phyloP scores from a whole-genome alignment of 495 filamentous ascomycete species.

The Penicillium antarcticum region DNA sequence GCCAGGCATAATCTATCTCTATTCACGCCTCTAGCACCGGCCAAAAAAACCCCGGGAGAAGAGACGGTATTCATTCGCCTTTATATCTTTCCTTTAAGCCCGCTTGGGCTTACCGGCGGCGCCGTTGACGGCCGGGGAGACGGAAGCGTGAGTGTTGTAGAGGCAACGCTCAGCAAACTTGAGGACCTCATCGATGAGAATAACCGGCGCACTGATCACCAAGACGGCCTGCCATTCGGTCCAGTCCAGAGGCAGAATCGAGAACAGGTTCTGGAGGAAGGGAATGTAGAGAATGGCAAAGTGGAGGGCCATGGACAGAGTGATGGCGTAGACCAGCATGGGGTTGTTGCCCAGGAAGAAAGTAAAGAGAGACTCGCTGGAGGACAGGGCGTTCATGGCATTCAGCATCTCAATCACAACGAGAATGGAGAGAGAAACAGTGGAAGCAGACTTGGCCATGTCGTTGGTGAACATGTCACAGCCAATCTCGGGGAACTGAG shows the following conservation, averaged over 20 bases:
- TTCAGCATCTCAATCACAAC: slow-evolving; percentile 99
- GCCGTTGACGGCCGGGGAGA: slow-evolving; percentile 24
- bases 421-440: slow-evolving; percentile 83
- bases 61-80: neutral
- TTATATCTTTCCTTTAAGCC: slow-evolving; percentile 24
- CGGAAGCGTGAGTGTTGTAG: slow-evolving; percentile 31
- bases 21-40: slow-evolving; percentile 6
- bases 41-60: neutral
- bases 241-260: slow-evolving; percentile 84
- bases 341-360: slow-evolving; percentile 95
- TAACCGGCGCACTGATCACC: slow-evolving; percentile 84
- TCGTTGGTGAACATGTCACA: slow-evolving; percentile 93
- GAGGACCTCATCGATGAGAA: slow-evolving; percentile 85
- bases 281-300: slow-evolving; percentile 93
- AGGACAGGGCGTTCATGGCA: slow-evolving; percentile 97
- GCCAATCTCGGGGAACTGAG: slow-evolving; percentile 85
- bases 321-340: slow-evolving; percentile 93
- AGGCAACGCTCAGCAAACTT: slow-evolving; percentile 75
- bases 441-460: slow-evolving; percentile 90
- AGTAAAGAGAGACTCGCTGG: slow-evolving; percentile 89
- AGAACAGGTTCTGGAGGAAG: slow-evolving; percentile 83
- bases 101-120: slow-evolving; percentile 37
- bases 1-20: slow-evolving; percentile 21
- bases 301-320: slow-evolving; percentile 92
- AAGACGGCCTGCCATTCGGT: slow-evolving; percentile 93